Conservation (phyloP, 2,329 filamentous ascomycete genomes). For the Sarocladium kiliense region DNA sequence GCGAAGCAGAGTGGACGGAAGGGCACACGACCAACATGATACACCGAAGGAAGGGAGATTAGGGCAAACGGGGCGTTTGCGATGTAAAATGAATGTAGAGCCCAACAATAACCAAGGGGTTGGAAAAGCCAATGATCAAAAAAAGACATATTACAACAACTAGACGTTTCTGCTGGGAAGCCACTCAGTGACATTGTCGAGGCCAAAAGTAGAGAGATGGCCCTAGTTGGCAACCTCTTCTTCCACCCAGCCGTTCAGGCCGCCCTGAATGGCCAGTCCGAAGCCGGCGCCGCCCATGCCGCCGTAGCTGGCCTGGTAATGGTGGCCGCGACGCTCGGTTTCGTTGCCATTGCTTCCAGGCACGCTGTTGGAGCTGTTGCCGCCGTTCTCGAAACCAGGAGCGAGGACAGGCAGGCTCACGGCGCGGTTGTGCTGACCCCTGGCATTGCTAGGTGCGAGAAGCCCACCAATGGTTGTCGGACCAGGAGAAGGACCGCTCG, state of each 20-base stretch:
- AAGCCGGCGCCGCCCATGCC: conserved; percentile 52
- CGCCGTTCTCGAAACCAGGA: conserved; percentile 57
- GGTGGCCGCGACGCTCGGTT: conserved; percentile 57
- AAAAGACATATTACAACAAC: conserved; percentile 9
- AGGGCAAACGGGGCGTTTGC: conserved; percentile 2
- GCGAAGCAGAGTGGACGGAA: not conserved
- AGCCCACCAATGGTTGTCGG: conserved; percentile 71
- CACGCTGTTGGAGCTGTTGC: conserved; percentile 44
- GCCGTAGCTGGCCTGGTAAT: conserved; percentile 60
- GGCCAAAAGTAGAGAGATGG: not conserved
- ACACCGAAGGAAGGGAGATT: conserved; percentile 9
- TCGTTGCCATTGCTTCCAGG: conserved; percentile 40
- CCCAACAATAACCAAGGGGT: not conserved
- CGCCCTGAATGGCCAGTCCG: conserved; percentile 58
- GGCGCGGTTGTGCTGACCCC: conserved; percentile 68
- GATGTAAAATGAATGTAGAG: conserved; percentile 1
- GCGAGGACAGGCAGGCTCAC: conserved; percentile 78
- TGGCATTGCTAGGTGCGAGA: conserved; percentile 62
- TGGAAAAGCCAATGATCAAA: not conserved
- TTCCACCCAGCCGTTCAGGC: conserved; percentile 63
- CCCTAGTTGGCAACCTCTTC: conserved; percentile 57
- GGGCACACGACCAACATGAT: conserved; percentile 1
- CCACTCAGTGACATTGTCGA: not conserved
- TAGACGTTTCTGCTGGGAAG: conserved; percentile 3
- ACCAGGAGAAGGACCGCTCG: conserved; percentile 45